Conservation (phyloP, 2,329 filamentous ascomycete genomes). For the Cytospora mali region DNA sequence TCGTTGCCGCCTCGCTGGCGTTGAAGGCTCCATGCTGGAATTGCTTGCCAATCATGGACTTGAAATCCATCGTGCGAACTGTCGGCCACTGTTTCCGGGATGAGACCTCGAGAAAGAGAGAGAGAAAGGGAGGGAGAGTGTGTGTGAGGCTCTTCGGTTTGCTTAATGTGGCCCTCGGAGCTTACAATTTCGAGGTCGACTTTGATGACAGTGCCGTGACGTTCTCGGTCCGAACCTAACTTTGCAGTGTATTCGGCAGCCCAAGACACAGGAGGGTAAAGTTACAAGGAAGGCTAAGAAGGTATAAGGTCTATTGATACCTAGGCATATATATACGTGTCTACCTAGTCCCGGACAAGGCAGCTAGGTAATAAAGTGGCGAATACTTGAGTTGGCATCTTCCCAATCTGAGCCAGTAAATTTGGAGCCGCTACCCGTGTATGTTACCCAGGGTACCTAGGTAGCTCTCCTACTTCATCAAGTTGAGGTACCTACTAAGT, state of each 20-base stretch:
- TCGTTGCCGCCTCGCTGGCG: conserved; percentile 29
- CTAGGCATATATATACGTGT: no score
- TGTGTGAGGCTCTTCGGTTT: no score
- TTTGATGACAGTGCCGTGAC: neutral
- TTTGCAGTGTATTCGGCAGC: neutral
- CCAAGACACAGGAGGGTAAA: neutral
- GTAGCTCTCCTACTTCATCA: no score
- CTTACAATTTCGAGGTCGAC: neutral
- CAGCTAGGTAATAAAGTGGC: no score
- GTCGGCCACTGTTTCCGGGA: neutral
- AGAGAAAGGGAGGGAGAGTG: no score
- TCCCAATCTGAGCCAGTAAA: no score
- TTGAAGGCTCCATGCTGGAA: conserved; percentile 31
- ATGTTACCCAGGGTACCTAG: neutral
- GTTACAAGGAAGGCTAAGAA: neutral
- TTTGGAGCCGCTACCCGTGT: no score
- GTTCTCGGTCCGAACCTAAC: neutral
- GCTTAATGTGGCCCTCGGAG: neutral
- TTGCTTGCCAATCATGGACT: conserved; percentile 29
- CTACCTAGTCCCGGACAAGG: neutral
- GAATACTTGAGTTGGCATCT: no score
- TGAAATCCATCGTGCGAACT: conserved; percentile 33
- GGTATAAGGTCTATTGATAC: neutral
- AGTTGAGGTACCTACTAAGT: no score
- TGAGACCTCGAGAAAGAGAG: neutral